Evolutionary conservation across 306 rosid genomes (phyloP).

Genomic region (Casuarina equisetifolia): DNA sequence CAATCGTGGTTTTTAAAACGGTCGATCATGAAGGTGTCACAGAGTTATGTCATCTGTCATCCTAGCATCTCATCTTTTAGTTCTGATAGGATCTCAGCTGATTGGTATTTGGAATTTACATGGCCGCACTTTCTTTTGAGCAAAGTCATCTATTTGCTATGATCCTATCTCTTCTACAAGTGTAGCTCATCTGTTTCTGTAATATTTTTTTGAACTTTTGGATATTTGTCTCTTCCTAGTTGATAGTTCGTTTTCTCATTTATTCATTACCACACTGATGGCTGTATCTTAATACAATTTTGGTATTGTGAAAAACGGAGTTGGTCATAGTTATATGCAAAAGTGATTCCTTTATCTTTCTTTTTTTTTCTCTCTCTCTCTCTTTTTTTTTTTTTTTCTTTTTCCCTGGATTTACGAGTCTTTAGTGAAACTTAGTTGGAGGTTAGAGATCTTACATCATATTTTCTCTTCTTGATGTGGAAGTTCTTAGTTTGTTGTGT

Average conservation of each 20-base stretch:
- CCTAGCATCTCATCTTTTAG: not conserved
- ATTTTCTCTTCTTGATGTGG: not conserved
- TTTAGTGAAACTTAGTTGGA: not conserved
- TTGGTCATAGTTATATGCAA: not conserved
- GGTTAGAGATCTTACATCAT: not conserved
- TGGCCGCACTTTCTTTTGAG: not conserved
- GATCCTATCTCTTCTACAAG: not conserved
- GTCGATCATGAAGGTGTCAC: not conserved
- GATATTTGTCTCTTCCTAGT: not conserved
- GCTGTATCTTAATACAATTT: not conserved
- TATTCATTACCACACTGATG: not conserved
- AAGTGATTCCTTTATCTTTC: not conserved
- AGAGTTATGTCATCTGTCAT: not conserved
- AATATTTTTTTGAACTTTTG: not conserved
- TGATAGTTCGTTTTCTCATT: not conserved
- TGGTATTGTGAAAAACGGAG: not conserved
- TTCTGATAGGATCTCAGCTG: not conserved
- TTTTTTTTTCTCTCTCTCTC: no score
- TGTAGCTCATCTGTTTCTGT: not conserved
- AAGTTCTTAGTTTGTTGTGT: not conserved
- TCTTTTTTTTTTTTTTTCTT: no score
- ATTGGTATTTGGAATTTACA: not conserved
- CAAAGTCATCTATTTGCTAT: not conserved
- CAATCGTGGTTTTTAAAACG: not conserved
- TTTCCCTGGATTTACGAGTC: not conserved